Conservation (phyloP, 139 green algal genomes). For the Asterochloris sp. region DNA sequence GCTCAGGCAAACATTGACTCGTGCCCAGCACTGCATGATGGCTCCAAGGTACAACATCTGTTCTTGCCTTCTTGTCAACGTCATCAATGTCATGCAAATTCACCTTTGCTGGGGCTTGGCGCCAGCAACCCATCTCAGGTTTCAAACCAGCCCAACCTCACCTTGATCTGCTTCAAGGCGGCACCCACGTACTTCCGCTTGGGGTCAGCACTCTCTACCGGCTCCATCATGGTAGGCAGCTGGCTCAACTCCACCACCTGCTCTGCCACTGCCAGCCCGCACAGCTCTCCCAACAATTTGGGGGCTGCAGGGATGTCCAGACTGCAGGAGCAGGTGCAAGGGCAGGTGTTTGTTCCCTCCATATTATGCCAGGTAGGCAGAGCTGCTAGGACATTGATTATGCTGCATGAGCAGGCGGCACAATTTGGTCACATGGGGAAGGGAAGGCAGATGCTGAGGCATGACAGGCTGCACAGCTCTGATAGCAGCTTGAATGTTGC, state of each 20-base stretch:
- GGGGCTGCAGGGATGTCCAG: slow-evolving; percentile 75
- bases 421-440: background rate
- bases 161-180: slow-evolving; percentile 16
- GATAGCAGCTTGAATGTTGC: background rate
- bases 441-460: background rate
- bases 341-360: background rate
- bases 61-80: no score
- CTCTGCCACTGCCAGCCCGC: slow-evolving; percentile 38
- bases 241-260: slow-evolving; percentile 27
- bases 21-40: no score
- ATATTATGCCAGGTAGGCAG: background rate
- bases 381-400: background rate
- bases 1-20: no score
- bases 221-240: slow-evolving; percentile 20
- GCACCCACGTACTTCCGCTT: slow-evolving; percentile 51
- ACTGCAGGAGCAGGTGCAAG: slow-evolving; percentile 14
- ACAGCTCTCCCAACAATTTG: slow-evolving; percentile 59
- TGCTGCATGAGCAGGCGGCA: background rate
- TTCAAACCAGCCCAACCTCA: background rate
- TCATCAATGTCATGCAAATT: background rate
- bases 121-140: background rate
- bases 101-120: background rate
- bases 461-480: background rate
- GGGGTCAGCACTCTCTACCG: slow-evolving; percentile 48
- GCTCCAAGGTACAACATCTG: no score